Conservation (phyloP, 1,284 basidiomycete genomes). For the Ceratobasidium sp. region DNA sequence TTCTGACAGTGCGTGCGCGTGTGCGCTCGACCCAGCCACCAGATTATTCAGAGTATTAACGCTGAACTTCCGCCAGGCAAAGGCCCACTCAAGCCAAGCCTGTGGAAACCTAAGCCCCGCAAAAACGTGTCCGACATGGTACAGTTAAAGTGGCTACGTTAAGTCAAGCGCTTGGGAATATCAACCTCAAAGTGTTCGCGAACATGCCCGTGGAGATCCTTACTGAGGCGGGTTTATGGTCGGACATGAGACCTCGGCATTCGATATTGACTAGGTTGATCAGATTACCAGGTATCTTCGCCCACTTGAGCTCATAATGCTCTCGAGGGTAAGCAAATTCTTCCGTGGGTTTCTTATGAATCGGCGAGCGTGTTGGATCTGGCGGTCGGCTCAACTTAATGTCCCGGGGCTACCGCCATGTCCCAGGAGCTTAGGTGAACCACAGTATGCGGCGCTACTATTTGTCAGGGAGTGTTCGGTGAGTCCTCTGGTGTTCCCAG, state of each 20-base stretch:
- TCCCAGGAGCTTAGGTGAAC: constrained; percentile 30
- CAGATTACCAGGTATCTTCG: constrained; percentile 19
- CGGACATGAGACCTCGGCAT: not conserved
- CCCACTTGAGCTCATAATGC: constrained; percentile 26
- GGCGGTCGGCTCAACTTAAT: constrained; percentile 14
- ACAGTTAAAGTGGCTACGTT: no score
- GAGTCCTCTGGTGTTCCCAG: not conserved
- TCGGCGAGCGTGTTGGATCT: constrained; percentile 2
- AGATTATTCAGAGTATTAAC: no score
- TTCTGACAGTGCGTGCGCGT: no score
- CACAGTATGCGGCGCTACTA: constrained; percentile 17
- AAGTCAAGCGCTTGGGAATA: no score
- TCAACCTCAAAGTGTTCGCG: no score
- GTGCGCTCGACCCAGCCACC: no score
- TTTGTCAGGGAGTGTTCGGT: constrained; percentile 35
- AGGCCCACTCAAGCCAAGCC: no score
- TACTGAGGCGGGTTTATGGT: not conserved
- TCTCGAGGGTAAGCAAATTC: constrained; percentile 25
- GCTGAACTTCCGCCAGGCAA: no score
- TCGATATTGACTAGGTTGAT: no score
- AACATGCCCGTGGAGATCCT: constrained; percentile 10
- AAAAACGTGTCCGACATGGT: no score
- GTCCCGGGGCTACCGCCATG: constrained; percentile 16
- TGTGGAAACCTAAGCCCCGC: no score
- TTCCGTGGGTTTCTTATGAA: constrained; percentile 22